These are phyloP conservation scores for Samsoniella hepiali DNA, from an alignment of 2,329 filamentous ascomycete species.

Conservation along the genomic window DNA sequence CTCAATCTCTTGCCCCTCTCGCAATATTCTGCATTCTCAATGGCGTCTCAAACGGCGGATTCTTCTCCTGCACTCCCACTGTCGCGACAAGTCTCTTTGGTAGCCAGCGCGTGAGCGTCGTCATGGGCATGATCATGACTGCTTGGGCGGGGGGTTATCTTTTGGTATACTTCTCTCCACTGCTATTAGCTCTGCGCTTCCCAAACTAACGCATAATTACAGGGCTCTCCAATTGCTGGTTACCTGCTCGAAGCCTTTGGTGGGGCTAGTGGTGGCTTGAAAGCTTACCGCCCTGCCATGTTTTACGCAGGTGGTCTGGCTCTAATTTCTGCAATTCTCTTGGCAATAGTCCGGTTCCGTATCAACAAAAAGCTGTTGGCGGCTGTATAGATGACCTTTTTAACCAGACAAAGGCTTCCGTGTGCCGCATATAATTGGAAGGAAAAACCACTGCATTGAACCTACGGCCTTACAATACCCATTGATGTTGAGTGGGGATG, in stretches of 20 bases:
- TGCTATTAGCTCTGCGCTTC: neutral
- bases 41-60: conserved; percentile 58
- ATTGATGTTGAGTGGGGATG: too few species aligned
- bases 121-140: conserved; percentile 60
- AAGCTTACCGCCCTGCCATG: conserved; percentile 58
- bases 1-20: conserved; percentile 50
- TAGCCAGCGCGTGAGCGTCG: conserved; percentile 49
- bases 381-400: conserved; percentile 17
- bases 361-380: conserved; percentile 37
- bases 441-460: neutral
- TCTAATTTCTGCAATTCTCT: conserved; percentile 41
- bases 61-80: conserved; percentile 62
- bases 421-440: neutral
- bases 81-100: conserved; percentile 59
- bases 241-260: conserved; percentile 56
- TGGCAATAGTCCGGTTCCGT: conserved; percentile 42
- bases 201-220: neutral
- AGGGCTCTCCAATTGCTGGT: conserved; percentile 58
- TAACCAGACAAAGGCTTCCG: neutral
- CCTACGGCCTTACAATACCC: too few species aligned
- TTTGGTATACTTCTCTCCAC: conserved; percentile 38
- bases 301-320: conserved; percentile 57
- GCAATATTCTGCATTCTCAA: conserved; percentile 59
- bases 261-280: conserved; percentile 45
- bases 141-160: conserved; percentile 61